Percentiles rank a stretch among this genome's conserved stretches.
These are phyloP conservation scores for Fraxinus greggii DNA, from an alignment of 305 asterid genomes.

Conservation along the genomic window DNA sequence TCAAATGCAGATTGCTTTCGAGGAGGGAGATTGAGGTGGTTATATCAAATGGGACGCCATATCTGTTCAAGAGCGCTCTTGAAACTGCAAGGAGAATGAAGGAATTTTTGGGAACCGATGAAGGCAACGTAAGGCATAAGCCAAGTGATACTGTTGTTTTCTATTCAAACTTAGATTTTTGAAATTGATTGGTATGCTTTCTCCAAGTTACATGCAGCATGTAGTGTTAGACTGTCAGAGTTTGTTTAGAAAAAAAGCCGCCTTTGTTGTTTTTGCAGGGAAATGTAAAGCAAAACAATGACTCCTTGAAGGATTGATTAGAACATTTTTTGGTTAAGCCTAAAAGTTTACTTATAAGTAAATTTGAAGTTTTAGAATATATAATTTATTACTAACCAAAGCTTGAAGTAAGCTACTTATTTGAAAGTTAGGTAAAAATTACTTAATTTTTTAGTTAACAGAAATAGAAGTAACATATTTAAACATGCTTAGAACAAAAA, in stretches of 20 bases:
- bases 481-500: background rate
- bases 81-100: constrained; percentile 74
- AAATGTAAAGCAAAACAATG: background rate
- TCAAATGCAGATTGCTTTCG: constrained; percentile 55
- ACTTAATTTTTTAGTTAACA: background rate
- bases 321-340: background rate
- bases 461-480: background rate
- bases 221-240: background rate
- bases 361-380: background rate
- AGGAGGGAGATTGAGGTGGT: constrained; percentile 74
- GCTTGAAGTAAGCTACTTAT: background rate
- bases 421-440: background rate
- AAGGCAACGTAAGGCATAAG: constrained; percentile 65
- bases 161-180: constrained; percentile 3
- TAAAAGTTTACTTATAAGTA: background rate
- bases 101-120: constrained; percentile 63
- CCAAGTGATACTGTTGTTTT: background rate
- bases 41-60: constrained; percentile 81
- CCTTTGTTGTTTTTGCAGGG: background rate
- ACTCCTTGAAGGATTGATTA: background rate
- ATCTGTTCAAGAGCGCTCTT: constrained; percentile 76
- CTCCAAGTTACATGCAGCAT: background rate
- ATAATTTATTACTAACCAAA: background rate
- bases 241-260: background rate
- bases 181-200: background rate